phyloP scores from a whole-genome alignment of 345 rosid species.

The Salix exigua region DNA sequence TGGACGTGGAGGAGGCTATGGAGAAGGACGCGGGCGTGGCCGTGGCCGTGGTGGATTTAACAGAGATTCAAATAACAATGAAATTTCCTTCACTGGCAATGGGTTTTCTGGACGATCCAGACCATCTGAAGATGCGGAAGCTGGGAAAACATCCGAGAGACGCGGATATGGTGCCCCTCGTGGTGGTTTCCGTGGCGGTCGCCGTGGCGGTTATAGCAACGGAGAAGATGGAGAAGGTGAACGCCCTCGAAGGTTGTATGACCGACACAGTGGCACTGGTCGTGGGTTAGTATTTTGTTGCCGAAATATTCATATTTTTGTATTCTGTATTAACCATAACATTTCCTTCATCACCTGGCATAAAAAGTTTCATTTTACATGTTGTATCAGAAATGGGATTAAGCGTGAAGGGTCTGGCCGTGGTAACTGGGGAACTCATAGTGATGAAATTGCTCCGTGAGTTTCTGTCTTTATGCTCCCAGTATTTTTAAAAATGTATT shows the following conservation, averaged over 20 bases:
- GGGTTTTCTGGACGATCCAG: conserved; percentile 54
- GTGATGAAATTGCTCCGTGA: conserved; percentile 74
- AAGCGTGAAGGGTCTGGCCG: conserved; percentile 94
- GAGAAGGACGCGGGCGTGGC: conserved; percentile 53
- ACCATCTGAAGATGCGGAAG: conserved; percentile 67
- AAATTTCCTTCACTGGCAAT: conserved; percentile 36
- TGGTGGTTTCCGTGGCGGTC: conserved; percentile 69
- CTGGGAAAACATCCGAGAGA: conserved; percentile 52
- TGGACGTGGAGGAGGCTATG: conserved; percentile 56
- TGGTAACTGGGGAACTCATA: conserved; percentile 88
- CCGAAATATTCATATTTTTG: neutral
- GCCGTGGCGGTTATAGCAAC: conserved; percentile 64
- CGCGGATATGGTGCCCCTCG: conserved; percentile 54
- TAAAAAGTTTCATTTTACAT: neutral
- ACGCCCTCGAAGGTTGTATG: conserved; percentile 58
- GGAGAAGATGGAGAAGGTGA: conserved; percentile 70
- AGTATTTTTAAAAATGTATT: neutral
- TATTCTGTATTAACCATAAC: neutral
- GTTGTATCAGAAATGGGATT: conserved; percentile 50
- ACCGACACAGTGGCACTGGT: conserved; percentile 93
- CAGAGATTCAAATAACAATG: conserved; percentile 52
- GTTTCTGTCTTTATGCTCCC: conserved; percentile 12
- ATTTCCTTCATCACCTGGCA: neutral
- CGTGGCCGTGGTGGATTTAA: conserved; percentile 55
- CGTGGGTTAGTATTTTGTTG: conserved; percentile 60